Conservation (phyloP, 768 basidiomycete species). For the Lactifluus subvellereus region DNA sequence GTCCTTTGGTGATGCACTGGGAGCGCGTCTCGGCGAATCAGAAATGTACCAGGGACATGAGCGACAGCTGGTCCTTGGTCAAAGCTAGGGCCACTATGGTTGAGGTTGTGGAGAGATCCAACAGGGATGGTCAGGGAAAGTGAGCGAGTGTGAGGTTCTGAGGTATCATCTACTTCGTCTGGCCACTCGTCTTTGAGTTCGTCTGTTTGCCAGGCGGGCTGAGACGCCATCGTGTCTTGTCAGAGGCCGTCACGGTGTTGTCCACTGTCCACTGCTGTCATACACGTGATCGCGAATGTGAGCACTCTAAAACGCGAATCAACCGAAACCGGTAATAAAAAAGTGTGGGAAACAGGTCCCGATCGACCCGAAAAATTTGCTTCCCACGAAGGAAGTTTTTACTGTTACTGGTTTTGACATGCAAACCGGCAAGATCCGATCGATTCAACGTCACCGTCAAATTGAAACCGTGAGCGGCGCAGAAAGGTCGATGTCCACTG, state of each 20-base stretch:
- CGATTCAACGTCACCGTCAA: neutral
- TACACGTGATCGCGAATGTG: constrained; percentile 16
- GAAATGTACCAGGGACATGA: constrained; percentile 57
- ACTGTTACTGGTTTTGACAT: no score
- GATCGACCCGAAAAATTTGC: no score
- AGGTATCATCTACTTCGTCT: constrained; percentile 47
- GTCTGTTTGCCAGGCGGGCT: constrained; percentile 81
- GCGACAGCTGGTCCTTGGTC: constrained; percentile 27
- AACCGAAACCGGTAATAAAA: no score
- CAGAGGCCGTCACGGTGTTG: neutral
- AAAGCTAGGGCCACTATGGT: constrained; percentile 31
- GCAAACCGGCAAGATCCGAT: no score
- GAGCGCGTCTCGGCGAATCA: constrained; percentile 65
- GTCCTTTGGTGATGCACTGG: constrained; percentile 58
- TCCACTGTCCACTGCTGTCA: no score
- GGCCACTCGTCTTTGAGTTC: constrained; percentile 93
- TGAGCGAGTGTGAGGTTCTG: constrained; percentile 30
- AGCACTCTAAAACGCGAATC: no score
- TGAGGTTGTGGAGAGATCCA: constrained; percentile 37
- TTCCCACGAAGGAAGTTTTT: no score
- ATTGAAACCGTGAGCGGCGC: neutral
- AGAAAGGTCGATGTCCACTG: constrained; percentile 7
- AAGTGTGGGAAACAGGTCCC: no score
- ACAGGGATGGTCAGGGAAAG: constrained; percentile 42
- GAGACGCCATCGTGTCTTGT: neutral